phyloP scores from a whole-genome alignment of 2,329 filamentous ascomycete species.

The Chaetoscypha palmicola region DNA sequence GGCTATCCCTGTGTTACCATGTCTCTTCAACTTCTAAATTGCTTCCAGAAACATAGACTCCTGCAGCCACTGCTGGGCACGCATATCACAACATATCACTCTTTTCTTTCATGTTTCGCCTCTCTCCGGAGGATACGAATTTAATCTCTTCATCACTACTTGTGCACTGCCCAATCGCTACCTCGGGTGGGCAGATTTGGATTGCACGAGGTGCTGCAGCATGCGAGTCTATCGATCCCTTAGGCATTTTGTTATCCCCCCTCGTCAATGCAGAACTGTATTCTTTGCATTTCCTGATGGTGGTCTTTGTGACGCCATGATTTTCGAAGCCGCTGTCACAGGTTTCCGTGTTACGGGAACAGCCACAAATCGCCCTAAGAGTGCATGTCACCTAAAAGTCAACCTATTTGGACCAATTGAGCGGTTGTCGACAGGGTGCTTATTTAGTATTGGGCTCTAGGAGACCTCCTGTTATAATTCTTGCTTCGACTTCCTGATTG shows the following conservation, averaged over 20 bases:
- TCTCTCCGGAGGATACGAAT: too few species aligned
- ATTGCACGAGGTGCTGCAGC: background rate
- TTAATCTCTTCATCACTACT: background rate
- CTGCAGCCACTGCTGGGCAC: background rate
- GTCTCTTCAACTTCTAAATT: background rate
- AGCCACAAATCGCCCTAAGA: conserved; percentile 7
- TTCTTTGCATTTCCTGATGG: background rate
- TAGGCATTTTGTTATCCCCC: too few species aligned
- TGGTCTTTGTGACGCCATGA: background rate
- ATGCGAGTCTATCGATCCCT: conserved; percentile 1
- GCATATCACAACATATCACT: too few species aligned
- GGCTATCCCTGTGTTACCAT: background rate
- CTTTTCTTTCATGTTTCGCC: too few species aligned
- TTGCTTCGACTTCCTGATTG: too few species aligned
- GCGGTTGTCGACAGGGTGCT: background rate
- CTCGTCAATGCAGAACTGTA: background rate
- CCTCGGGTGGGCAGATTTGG: background rate
- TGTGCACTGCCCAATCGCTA: conserved; percentile 4
- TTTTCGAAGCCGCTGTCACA: background rate
- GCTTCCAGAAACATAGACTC: background rate
- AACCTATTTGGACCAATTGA: conserved; percentile 4
- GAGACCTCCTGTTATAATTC: too few species aligned
- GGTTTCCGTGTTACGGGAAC: background rate
- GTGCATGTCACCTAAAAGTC: conserved; percentile 16
- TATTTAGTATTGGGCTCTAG: conserved; percentile 11